Conservation (phyloP, 441 rosid genomes). For the Aleurites moluccanus region DNA sequence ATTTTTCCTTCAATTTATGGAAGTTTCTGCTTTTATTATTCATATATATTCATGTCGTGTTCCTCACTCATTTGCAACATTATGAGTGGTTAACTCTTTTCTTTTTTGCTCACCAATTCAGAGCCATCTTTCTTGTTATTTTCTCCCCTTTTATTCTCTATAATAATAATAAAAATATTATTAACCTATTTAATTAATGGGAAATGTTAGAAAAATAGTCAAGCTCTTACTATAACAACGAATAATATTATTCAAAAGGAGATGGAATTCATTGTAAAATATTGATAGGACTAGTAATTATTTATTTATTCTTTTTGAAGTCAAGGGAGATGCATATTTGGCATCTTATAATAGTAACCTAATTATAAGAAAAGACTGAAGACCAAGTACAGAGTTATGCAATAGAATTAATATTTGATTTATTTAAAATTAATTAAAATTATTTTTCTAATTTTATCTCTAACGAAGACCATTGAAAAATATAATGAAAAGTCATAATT, state of each 20-base stretch:
- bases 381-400: no score
- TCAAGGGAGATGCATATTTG: neutral
- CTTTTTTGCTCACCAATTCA: neutral
- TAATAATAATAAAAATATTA: no score
- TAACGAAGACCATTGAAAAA: neutral
- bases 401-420: no score
- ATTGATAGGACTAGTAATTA: neutral
- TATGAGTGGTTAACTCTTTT: neutral
- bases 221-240: neutral
- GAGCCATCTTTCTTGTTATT: no score
- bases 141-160: neutral
- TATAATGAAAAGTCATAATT: neutral
- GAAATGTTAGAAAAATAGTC: neutral
- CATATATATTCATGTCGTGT: neutral
- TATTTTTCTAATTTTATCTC: no score
- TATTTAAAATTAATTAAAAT: no score
- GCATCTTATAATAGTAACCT: neutral
- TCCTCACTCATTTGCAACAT: neutral
- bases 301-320: neutral
- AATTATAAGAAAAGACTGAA: no score
- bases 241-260: neutral
- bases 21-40: no score
- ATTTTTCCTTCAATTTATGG: no score
- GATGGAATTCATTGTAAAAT: neutral
- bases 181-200: no score